phyloP scores from a whole-genome alignment of 257 asterid genomes.

The Solanum piurae region DNA sequence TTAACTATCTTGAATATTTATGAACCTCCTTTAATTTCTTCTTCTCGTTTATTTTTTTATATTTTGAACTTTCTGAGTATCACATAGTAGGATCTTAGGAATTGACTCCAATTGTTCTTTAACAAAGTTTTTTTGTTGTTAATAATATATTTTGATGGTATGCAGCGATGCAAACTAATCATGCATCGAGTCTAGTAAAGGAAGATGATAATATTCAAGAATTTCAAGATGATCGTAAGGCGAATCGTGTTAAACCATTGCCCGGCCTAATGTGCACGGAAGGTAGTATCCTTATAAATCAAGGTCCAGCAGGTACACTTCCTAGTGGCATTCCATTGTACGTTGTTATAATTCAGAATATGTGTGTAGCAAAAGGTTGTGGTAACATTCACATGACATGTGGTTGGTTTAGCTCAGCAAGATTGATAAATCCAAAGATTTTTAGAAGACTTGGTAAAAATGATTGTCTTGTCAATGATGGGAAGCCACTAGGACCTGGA shows the following conservation, averaged over 20 bases:
- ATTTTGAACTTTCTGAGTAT: too few relatives aligned
- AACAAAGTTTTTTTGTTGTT: too few relatives aligned
- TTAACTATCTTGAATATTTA: background rate
- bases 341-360: background rate
- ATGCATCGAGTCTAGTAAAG: background rate
- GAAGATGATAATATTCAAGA: background rate
- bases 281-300: background rate
- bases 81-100: too few relatives aligned
- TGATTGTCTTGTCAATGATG: background rate
- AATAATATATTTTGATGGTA: too few relatives aligned
- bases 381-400: background rate
- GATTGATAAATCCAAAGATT: background rate
- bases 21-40: background rate
- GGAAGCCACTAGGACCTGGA: background rate
- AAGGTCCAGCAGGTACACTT: background rate
- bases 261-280: background rate
- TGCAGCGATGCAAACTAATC: background rate
- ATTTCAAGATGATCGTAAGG: background rate
- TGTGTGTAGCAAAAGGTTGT: background rate
- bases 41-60: too few relatives aligned
- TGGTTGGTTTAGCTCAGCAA: background rate
- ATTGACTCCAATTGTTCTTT: rapidly evolving
- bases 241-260: background rate
- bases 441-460: background rate
- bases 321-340: background rate